A percentile compares a stretch with the other conserved stretches of the same genome.
phyloP scores from a whole-genome alignment of 2,329 filamentous ascomycete genomes.

The Verticillium longisporum region DNA sequence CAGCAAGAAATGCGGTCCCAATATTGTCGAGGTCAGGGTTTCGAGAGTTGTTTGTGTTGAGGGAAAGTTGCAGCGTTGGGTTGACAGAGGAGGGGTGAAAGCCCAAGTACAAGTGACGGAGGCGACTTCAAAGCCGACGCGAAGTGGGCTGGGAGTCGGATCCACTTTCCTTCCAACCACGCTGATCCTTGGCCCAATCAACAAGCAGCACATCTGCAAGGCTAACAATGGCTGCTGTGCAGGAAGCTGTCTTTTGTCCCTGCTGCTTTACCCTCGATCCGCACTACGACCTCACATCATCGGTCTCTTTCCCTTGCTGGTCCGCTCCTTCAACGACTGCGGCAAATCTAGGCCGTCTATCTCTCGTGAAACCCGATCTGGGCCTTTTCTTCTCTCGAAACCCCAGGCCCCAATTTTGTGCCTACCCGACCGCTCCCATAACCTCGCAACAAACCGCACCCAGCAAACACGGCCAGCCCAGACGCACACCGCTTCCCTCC shows the following conservation, averaged over 20 bases:
- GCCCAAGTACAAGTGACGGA: not conserved
- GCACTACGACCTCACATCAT: not conserved
- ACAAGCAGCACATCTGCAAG: not conserved
- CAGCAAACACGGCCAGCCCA: not conserved
- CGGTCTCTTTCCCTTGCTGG: not conserved
- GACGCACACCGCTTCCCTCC: too few species aligned
- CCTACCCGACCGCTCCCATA: not conserved
- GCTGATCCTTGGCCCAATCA: not conserved
- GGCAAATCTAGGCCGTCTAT: too few species aligned
- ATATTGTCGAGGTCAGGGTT: too few species aligned
- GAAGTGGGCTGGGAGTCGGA: not conserved
- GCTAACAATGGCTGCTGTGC: not conserved
- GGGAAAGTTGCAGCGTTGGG: not conserved
- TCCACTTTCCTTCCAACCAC: not conserved
- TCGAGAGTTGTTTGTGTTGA: not conserved
- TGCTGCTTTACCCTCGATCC: not conserved
- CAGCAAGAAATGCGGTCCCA: not conserved
- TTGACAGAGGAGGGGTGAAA: not conserved
- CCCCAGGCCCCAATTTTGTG: not conserved
- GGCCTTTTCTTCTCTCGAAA: not conserved
- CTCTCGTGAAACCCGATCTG: too few species aligned
- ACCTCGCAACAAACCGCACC: not conserved
- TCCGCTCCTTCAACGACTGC: too few species aligned
- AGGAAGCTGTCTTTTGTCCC: not conserved
- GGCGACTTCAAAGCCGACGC: not conserved